These are phyloP conservation scores for Sphaerulina musiva DNA, from an alignment of 2,329 filamentous ascomycete species.

Conservation along the genomic window DNA sequence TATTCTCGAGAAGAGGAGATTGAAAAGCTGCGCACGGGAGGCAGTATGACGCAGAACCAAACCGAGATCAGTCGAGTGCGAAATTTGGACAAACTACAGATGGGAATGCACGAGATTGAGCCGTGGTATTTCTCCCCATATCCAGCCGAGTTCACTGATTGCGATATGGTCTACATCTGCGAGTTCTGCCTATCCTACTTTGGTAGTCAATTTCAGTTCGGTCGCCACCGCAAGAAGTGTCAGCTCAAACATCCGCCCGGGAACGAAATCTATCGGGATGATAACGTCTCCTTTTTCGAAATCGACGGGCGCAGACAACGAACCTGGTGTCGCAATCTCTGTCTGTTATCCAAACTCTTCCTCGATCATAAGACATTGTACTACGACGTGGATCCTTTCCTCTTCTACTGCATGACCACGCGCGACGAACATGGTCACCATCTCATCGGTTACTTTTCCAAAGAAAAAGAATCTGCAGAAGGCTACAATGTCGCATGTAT, in stretches of 20 bases:
- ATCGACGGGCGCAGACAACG: conserved; percentile 91
- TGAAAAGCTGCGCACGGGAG: conserved; percentile 86
- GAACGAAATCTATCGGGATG: conserved; percentile 96
- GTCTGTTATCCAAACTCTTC: conserved; percentile 90
- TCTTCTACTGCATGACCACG: conserved; percentile 97
- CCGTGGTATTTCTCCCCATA: conserved; percentile 99
- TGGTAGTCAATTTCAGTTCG: conserved; percentile 72
- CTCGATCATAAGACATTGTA: conserved; percentile 97
- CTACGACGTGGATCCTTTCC: conserved; percentile 97
- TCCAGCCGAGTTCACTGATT: conserved; percentile 78
- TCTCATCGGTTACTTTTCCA: conserved; percentile 98
- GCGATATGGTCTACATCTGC: conserved; percentile 90
- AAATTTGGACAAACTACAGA: conserved; percentile 89
- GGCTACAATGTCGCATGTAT: conserved; percentile 99
- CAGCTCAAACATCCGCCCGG: conserved; percentile 86
- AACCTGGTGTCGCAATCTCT: conserved; percentile 95
- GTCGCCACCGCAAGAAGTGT: conserved; percentile 82
- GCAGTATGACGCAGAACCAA: conserved; percentile 98
- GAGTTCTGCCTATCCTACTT: conserved; percentile 95
- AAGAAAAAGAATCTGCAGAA: conserved; percentile 95
- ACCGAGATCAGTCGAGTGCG: conserved; percentile 93
- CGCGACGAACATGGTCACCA: conserved; percentile 86
- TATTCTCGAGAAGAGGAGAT: conserved; percentile 87
- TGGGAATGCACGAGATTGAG: conserved; percentile 84
- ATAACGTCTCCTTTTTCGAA: conserved; percentile 91